A percentile compares a stretch with the other conserved stretches of the same genome.
These are phyloP conservation scores for Filobasidium floriforme DNA, from an alignment of 768 basidiomycete genomes.

Conservation along the genomic window DNA sequence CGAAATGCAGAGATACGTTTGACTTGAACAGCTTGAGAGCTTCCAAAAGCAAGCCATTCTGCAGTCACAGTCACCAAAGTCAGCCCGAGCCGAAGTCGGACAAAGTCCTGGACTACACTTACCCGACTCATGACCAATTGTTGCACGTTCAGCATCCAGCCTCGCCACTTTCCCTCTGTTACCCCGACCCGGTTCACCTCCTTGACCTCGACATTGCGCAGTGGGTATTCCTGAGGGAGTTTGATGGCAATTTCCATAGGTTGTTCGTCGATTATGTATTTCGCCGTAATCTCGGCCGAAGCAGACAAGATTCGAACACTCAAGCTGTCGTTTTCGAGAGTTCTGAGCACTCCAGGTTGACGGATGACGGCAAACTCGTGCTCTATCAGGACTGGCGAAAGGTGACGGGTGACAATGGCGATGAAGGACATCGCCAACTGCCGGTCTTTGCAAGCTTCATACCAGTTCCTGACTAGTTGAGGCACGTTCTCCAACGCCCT, in stretches of 20 bases:
- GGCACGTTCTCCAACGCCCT: constrained; percentile 75
- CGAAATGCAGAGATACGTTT: constrained; percentile 86
- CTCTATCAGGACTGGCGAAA: constrained; percentile 80
- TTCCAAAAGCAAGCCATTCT: constrained; percentile 88
- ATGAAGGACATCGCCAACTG: constrained; percentile 71
- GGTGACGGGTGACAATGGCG: constrained; percentile 69
- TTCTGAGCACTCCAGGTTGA: constrained; percentile 46
- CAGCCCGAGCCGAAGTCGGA: background rate
- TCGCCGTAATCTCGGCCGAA: constrained; percentile 70
- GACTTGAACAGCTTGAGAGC: constrained; percentile 84
- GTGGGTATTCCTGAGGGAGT: constrained; percentile 83
- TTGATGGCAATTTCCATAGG: constrained; percentile 77
- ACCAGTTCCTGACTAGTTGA: constrained; percentile 76
- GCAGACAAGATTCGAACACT: constrained; percentile 65
- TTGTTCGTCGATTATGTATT: constrained; percentile 87
- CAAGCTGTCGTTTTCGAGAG: constrained; percentile 62
- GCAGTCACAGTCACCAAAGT: constrained; percentile 2
- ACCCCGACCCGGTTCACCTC: constrained; percentile 80
- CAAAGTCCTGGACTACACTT: constrained; percentile 30
- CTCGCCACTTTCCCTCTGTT: constrained; percentile 79
- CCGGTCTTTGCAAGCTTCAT: constrained; percentile 78
- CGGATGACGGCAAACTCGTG: constrained; percentile 68
- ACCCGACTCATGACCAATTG: constrained; percentile 85
- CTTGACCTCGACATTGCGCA: constrained; percentile 77
- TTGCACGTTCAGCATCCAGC: constrained; percentile 86